phyloP scores from a whole-genome alignment of 2,329 filamentous ascomycete genomes.

The Ophiocordyceps australis region DNA sequence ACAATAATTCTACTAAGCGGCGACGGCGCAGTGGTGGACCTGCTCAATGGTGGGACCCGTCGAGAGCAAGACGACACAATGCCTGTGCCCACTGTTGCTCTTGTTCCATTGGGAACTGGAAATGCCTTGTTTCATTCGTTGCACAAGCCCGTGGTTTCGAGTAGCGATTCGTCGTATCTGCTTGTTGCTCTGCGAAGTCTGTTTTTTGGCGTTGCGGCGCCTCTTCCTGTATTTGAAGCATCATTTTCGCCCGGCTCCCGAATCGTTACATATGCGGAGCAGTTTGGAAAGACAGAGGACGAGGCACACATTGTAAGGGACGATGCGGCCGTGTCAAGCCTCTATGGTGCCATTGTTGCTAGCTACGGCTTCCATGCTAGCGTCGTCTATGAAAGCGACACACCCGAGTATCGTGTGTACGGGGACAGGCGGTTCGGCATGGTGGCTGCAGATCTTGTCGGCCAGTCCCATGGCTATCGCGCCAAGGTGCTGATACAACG shows the following conservation, averaged over 20 bases:
- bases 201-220: constrained; percentile 32
- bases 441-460: constrained; percentile 61
- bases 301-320: constrained; percentile 8
- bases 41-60: constrained; percentile 62
- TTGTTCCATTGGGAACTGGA: constrained; percentile 45
- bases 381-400: constrained; percentile 83
- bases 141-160: constrained; percentile 35
- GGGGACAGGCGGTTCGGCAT: constrained; percentile 68
- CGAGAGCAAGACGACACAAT: constrained; percentile 6
- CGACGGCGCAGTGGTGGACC: constrained; percentile 71
- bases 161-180: constrained; percentile 18
- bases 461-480: constrained; percentile 28
- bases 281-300: constrained; percentile 1
- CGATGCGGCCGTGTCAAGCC: constrained; percentile 15
- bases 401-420: constrained; percentile 57
- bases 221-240: constrained; percentile 44
- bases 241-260: constrained; percentile 39
- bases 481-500: constrained; percentile 20
- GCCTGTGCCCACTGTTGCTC: constrained; percentile 23
- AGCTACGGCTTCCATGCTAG: constrained; percentile 84
- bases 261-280: constrained; percentile 19
- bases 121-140: constrained; percentile 47
- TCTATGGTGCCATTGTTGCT: constrained; percentile 67
- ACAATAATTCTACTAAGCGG: constrained; percentile 68
- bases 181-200: constrained; percentile 37